phyloP scores from a whole-genome alignment of 371 early-diverging fungal genomes.

The Circinella minor region DNA sequence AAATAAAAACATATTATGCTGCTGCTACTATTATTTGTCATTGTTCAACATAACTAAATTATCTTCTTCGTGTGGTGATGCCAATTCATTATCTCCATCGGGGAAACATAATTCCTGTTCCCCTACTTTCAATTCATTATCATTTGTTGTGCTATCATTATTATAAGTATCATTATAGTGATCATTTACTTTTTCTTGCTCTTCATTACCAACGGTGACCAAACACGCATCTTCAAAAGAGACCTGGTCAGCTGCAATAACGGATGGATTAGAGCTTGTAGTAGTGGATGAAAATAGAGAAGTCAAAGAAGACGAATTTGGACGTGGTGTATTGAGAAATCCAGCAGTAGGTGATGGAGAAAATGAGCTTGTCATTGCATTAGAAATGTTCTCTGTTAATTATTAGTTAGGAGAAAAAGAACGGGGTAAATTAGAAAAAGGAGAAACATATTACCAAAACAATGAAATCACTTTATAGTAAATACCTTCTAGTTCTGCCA shows the following conservation, averaged over 20 bases:
- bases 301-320: conserved; percentile 28
- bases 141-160: not conserved
- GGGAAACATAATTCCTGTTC: conserved; percentile 44
- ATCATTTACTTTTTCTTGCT: not conserved
- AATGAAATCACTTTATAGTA: not conserved
- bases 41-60: conserved; percentile 6
- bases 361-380: conserved; percentile 50
- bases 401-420: not conserved
- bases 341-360: conserved; percentile 25
- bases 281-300: no score
- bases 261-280: no score
- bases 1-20: no score
- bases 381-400: conserved; percentile 42
- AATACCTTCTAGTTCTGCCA: conserved; percentile 48
- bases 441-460: not conserved
- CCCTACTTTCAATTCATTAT: not conserved
- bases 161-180: no score
- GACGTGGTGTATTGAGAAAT: conserved; percentile 27
- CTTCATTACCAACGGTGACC: conserved; percentile 48
- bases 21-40: not conserved
- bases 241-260: conserved; percentile 7
- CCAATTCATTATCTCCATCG: conserved; percentile 66
- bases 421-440: not conserved
- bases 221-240: conserved; percentile 66
- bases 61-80: conserved; percentile 43